These are phyloP conservation scores for Backusella australiensis DNA, from an alignment of 192 early-diverging fungal genomes.

Conservation along the genomic window DNA sequence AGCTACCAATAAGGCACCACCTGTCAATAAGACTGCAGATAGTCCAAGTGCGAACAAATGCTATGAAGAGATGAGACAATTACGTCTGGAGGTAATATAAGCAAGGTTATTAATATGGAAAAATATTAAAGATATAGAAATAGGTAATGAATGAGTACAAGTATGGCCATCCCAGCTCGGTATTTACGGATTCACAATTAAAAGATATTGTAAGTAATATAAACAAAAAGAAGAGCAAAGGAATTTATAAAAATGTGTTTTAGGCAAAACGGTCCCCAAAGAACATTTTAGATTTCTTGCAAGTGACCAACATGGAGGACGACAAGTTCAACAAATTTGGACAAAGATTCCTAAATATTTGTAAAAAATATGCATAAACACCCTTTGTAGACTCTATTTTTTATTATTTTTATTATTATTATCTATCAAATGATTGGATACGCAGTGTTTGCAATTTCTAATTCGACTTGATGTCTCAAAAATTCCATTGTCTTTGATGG, in stretches of 20 bases:
- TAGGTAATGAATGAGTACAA: slow-evolving; percentile 6
- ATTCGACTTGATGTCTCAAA: slow-evolving; percentile 14
- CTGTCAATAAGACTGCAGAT: background rate
- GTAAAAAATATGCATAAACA: background rate
- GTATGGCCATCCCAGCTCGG: background rate
- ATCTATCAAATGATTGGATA: background rate
- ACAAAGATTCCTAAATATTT: background rate
- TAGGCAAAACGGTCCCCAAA: slow-evolving; percentile 11
- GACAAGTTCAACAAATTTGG: slow-evolving; percentile 22
- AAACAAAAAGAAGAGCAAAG: background rate
- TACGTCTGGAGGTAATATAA: background rate
- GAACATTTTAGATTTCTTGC: slow-evolving; percentile 4
- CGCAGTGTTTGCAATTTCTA: slow-evolving; percentile 24
- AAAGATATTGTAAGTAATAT: slow-evolving; percentile 11
- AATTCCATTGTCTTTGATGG: slow-evolving; percentile 9
- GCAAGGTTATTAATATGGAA: too few relatives aligned
- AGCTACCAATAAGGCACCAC: too few relatives aligned
- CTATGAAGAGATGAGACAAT: background rate
- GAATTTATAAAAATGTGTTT: background rate
- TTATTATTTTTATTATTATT: too few relatives aligned
- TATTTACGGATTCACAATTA: slow-evolving; percentile 23
- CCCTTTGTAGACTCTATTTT: too few relatives aligned
- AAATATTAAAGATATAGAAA: background rate
- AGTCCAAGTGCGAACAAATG: background rate
- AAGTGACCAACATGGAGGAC: slow-evolving; percentile 10